A percentile compares a stretch with the other conserved stretches of the same genome.
These are phyloP conservation scores for Calonectria leucothoes DNA, from an alignment of 2,329 filamentous ascomycete genomes.

Conservation along the genomic window DNA sequence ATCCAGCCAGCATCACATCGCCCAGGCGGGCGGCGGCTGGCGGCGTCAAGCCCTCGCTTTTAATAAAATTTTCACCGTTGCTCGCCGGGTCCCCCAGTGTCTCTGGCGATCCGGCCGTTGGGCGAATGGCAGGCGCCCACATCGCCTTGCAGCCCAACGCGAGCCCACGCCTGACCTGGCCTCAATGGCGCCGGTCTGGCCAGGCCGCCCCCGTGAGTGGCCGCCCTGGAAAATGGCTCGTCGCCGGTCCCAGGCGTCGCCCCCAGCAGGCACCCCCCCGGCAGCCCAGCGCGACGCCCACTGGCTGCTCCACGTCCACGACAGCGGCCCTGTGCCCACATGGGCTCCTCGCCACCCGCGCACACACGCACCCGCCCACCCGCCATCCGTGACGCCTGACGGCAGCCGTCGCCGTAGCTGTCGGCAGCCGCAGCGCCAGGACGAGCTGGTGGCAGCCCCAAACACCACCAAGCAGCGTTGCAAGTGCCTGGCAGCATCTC, in stretches of 20 bases:
- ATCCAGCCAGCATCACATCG: not conserved
- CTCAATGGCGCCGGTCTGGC: not conserved
- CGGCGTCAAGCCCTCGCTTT: slow-evolving; percentile 5
- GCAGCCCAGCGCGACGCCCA: not conserved
- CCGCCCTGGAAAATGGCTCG: slow-evolving; percentile 24
- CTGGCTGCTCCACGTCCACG: not conserved
- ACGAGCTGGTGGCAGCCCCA: not conserved
- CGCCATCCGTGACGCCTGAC: not conserved
- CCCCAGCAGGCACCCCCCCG: too few species aligned
- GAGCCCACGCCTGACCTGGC: slow-evolving; percentile 16
- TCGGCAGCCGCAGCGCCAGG: not conserved
- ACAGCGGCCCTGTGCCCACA: not conserved
- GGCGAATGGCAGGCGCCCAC: slow-evolving; percentile 15
- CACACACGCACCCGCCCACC: not conserved
- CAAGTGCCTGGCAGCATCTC: not conserved
- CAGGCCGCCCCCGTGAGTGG: slow-evolving; percentile 5
- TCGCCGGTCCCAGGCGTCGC: not conserved
- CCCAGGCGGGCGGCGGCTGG: not conserved
- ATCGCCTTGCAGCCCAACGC: slow-evolving; percentile 13
- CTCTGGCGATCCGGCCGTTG: slow-evolving; percentile 4
- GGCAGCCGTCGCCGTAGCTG: not conserved
- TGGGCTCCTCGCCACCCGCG: not conserved
- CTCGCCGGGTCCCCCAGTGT: not conserved
- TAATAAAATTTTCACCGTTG: slow-evolving; percentile 11
- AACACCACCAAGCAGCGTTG: not conserved